Evolutionary conservation across 208 protist genomes (phyloP).

Genomic region (Lotmaria passim): DNA sequence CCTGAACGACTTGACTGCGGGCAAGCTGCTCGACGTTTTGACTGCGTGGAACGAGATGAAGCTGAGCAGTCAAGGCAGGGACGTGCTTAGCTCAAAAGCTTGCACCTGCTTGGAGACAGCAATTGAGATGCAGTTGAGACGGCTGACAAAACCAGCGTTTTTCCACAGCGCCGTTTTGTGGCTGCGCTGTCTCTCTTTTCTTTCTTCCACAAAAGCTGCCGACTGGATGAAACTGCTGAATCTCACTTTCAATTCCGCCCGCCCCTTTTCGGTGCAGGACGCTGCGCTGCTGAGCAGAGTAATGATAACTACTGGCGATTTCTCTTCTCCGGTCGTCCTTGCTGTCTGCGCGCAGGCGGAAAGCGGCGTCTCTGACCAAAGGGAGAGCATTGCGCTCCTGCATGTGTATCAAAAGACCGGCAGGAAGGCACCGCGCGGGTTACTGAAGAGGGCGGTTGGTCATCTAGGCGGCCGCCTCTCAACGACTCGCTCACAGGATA

Average conservation of each 20-base stretch:
- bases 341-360: slow-evolving; percentile 1
- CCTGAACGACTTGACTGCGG: not conserved
- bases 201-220: slow-evolving; percentile 8
- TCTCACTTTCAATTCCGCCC: not conserved
- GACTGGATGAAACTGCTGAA: not conserved
- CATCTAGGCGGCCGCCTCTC: slow-evolving; percentile 14
- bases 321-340: not conserved
- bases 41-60: not conserved
- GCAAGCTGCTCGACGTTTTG: not conserved
- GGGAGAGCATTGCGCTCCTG: slow-evolving; percentile 15
- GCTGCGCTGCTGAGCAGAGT: slow-evolving; percentile 16
- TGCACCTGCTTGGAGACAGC: no score
- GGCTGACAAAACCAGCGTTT: not conserved
- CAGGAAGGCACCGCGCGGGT: slow-evolving; percentile 6
- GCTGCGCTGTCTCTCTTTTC: slow-evolving; percentile 32
- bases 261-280: not conserved
- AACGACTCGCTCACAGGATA: slow-evolving; percentile 3
- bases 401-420: slow-evolving; percentile 16
- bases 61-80: not conserved
- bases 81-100: not conserved
- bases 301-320: slow-evolving; percentile 14
- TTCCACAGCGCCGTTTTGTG: slow-evolving; percentile 1
- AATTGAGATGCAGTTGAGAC: not conserved
- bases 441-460: slow-evolving; percentile 21
- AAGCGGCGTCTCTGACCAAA: slow-evolving; percentile 12